Percentiles rank a stretch among this genome's conserved stretches.
These are phyloP conservation scores for Loxodes magnus DNA, from an alignment of 73 alveolate genomes.

Conservation along the genomic window DNA sequence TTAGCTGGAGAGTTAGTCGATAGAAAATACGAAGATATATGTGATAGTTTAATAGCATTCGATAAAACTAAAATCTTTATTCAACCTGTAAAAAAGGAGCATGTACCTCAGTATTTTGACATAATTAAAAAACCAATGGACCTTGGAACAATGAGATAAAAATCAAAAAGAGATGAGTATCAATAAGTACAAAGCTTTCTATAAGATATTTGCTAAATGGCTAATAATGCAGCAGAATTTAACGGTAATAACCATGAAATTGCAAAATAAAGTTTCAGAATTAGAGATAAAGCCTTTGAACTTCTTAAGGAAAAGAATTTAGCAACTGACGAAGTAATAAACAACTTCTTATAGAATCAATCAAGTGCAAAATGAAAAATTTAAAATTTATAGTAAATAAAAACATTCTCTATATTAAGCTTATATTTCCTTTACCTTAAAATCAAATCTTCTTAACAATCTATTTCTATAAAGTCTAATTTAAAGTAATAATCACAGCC, in stretches of 20 bases:
- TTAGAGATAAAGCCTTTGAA: slow-evolving; percentile 13
- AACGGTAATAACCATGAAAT: slow-evolving; percentile 23
- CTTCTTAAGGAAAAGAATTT: slow-evolving; percentile 15
- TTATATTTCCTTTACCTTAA: too few species aligned
- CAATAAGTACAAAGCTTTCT: slow-evolving; percentile 9
- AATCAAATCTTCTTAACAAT: too few species aligned
- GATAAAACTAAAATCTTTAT: slow-evolving; percentile 33
- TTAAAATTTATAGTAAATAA: too few species aligned
- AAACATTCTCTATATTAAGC: too few species aligned
- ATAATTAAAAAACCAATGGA: slow-evolving; percentile 59
- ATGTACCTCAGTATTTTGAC: slow-evolving; percentile 62
- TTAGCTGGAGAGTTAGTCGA: slow-evolving; percentile 5
- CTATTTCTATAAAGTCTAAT: too few species aligned
- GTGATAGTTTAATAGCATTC: slow-evolving; percentile 21
- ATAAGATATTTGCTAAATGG: slow-evolving; percentile 22
- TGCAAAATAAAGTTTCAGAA: slow-evolving; percentile 11
- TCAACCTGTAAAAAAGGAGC: slow-evolving; percentile 36
- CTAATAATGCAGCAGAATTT: slow-evolving; percentile 25
- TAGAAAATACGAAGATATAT: slow-evolving; percentile 10
- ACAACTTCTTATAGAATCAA: too few species aligned
- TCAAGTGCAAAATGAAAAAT: too few species aligned
- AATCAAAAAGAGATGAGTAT: slow-evolving; percentile 41
- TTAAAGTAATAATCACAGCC: too few species aligned
- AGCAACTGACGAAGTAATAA: too few species aligned
- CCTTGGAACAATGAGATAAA: slow-evolving; percentile 43